Percentiles rank a stretch among this genome's conserved stretches.
Evolutionary conservation across 1,139 yeast species (phyloP).

Genomic region (Yamadazyma pseudoaaseri): DNA sequence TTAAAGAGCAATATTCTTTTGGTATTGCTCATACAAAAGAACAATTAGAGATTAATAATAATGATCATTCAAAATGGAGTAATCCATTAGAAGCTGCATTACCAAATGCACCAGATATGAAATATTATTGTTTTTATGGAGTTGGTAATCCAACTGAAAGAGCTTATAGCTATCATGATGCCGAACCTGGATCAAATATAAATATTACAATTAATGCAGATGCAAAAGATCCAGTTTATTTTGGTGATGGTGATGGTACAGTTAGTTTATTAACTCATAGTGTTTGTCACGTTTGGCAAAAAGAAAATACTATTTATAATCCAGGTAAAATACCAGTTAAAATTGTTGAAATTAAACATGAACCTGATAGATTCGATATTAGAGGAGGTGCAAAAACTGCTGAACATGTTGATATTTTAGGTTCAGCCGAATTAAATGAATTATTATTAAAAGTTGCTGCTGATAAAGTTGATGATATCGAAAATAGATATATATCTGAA

Average conservation of each 20-base stretch:
- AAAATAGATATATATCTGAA: conserved; percentile 58
- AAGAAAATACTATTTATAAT: conserved; percentile 66
- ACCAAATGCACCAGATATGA: conserved; percentile 92
- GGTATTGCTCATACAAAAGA: conserved; percentile 64
- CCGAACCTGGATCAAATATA: conserved; percentile 56
- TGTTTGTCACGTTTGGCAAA: conserved; percentile 82
- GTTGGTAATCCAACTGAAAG: conserved; percentile 95
- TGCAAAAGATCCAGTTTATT: conserved; percentile 56
- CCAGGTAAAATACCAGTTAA: conserved; percentile 75
- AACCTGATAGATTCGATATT: conserved; percentile 89
- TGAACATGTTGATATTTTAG: conserved; percentile 94
- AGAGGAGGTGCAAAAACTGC: conserved; percentile 98
- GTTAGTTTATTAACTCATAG: conserved; percentile 82
- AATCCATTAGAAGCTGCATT: conserved; percentile 90
- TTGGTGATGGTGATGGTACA: conserved; percentile 97
- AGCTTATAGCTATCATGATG: conserved; percentile 72
- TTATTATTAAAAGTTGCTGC: conserved; percentile 77
- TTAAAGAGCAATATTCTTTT: conserved; percentile 68
- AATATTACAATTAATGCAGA: conserved; percentile 69
- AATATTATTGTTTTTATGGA: conserved; percentile 87
- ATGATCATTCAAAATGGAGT: conserved; percentile 77
- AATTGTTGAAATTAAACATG: conserved; percentile 87
- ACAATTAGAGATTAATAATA: conserved; percentile 63
- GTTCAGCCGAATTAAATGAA: conserved; percentile 90
- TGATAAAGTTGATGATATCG: conserved; percentile 69